Conservation (phyloP, 371 early-diverging fungal genomes). For the Apophysomyces trapeziformis region DNA sequence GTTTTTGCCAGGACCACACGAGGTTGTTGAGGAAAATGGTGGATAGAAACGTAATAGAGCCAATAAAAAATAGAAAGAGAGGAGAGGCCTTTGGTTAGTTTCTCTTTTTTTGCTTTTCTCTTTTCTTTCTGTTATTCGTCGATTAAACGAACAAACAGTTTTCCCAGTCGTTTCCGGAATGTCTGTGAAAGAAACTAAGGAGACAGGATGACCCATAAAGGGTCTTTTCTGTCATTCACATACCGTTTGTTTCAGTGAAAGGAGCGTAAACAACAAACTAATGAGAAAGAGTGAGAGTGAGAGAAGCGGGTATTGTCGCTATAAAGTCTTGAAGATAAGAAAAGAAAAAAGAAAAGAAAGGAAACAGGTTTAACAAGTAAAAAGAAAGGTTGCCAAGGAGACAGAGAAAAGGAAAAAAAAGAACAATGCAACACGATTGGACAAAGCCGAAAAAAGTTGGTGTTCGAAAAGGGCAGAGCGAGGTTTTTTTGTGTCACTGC, state of each 20-base stretch:
- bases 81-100: slow-evolving; percentile 1
- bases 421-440: slow-evolving; percentile 6
- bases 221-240: not conserved
- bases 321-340: slow-evolving; percentile 11
- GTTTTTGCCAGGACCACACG: slow-evolving; percentile 12
- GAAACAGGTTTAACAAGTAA: slow-evolving; percentile 1
- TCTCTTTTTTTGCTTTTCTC: not conserved
- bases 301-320: not conserved
- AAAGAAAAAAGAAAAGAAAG: slow-evolving; percentile 17
- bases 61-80: slow-evolving; percentile 2
- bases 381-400: not conserved
- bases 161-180: not conserved
- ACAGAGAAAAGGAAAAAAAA: slow-evolving; percentile 11
- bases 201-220: not conserved
- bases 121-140: not conserved
- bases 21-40: slow-evolving; percentile 3
- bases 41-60: slow-evolving; percentile 2
- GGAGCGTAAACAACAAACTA: slow-evolving; percentile 1
- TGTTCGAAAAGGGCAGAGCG: slow-evolving; percentile 1
- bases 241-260: slow-evolving; percentile 7
- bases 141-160: not conserved
- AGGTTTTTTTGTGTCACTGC: no score
- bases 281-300: not conserved
- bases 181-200: not conserved
- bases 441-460: not conserved